phyloP scores from a whole-genome alignment of 2,329 filamentous ascomycete genomes.

The Cytospora mali region DNA sequence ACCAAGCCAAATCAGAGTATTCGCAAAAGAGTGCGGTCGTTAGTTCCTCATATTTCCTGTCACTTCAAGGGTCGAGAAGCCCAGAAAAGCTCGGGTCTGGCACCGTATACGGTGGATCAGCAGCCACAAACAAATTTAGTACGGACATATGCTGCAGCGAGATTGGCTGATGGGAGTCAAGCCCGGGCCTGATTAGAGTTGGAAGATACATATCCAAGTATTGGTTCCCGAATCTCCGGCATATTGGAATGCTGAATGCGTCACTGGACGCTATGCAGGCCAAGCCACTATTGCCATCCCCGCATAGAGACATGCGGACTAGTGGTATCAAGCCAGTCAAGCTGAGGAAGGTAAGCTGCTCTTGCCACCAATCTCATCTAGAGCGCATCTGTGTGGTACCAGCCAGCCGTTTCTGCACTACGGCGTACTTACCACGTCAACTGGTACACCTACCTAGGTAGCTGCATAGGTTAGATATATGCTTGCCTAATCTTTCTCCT shows the following conservation, averaged over 20 bases:
- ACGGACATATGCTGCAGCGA: not conserved
- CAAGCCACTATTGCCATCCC: conserved; percentile 2
- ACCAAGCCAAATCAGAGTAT: not conserved
- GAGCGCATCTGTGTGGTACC: not conserved
- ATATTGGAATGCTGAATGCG: not conserved
- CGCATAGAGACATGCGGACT: not conserved
- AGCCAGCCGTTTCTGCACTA: not conserved
- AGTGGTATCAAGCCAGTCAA: not conserved
- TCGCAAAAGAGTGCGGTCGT: not conserved
- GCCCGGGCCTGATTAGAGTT: not conserved
- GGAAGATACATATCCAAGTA: not conserved
- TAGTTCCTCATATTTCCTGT: not conserved
- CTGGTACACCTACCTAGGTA: too few species aligned
- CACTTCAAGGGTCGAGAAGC: not conserved
- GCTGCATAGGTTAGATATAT: too few species aligned
- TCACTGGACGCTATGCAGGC: not conserved
- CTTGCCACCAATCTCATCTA: not conserved
- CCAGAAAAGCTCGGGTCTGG: not conserved
- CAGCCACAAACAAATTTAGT: not conserved
- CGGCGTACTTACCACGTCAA: not conserved
- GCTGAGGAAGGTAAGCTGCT: not conserved
- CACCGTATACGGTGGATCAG: not conserved
- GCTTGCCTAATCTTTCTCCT: not conserved
- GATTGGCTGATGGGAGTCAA: not conserved
- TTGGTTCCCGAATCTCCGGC: not conserved